Base-by-base conservation (phyloP, 306 rosid species). In the Fragaria vesca region DNA sequence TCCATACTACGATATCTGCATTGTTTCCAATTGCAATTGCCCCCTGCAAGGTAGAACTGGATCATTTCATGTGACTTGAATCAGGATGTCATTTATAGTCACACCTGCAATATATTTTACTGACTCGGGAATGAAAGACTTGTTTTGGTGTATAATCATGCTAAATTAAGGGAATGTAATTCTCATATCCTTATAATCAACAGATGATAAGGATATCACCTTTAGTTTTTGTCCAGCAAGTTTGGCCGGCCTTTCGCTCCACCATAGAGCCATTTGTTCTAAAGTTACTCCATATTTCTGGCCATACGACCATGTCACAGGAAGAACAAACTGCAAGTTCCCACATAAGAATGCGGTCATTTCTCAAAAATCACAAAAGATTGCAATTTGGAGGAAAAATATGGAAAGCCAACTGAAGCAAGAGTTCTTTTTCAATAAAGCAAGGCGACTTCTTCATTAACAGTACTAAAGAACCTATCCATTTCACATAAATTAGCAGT, bases 1-100 rank as follows among this genome's bases (percentile, higher is more conserved):
- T 89, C 97, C 97, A 95, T 46, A 93, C 95, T 57, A 89, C 96
- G 24, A 95, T 83, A 83, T 95, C 98, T 57, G 97, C 97, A 83
- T 84, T 84, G 52, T 92, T 91, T 84, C 98, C 97, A 62, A 82
- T 75, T 60, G 78, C 89, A 86, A 95, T 91, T 50, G 87, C 78
- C 24, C 98, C 98, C 98, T 95, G 73, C 79, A 83, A 75, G 55
- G 70, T 0, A 55, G 12, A 54, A 54, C 12, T 40, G 2, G 36
- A 32, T 51, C 61, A n/a, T 54, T 54, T 54, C 61, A 54, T 54
- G 4, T 54, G 12, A 54, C 61, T n/a, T 20, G 28, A n/a, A 55
- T 55, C 30, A 9, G 62, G 26, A n/a, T n/a, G 62, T 3, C 30
- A 55, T 8, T n/a, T 8, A 51, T 6, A 3, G 30, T 9, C 62